Evolutionary conservation across 2,329 filamentous ascomycete genomes (phyloP).

Genomic region (Thelonectria discophora): DNA sequence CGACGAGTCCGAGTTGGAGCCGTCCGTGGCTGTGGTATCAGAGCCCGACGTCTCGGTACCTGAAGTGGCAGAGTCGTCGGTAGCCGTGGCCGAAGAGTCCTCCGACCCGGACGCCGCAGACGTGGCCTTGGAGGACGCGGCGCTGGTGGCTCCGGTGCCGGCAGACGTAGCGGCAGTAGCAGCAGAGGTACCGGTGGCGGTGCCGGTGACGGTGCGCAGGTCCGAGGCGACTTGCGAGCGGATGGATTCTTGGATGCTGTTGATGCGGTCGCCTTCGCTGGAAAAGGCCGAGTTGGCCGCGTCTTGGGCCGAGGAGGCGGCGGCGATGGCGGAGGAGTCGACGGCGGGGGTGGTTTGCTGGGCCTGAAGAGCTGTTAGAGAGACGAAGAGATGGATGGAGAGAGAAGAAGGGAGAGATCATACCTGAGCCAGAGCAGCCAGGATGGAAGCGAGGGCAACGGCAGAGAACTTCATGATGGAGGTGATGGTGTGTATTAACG

Average conservation of each 20-base stretch:
- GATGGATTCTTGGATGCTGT: constrained; percentile 5
- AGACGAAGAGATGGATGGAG: too few species aligned
- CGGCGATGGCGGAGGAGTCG: constrained; percentile 16
- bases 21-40: too few species aligned
- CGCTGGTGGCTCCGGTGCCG: constrained; percentile 41
- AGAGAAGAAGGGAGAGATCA: not conserved
- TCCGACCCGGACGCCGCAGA: constrained; percentile 32
- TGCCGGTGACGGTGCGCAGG: not conserved
- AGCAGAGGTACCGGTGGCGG: not conserved
- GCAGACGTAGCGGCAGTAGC: constrained; percentile 30
- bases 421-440: constrained; percentile 36
- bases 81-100: constrained; percentile 29
- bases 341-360: constrained; percentile 2
- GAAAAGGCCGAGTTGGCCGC: constrained; percentile 5
- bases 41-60: too few species aligned
- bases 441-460: constrained; percentile 39
- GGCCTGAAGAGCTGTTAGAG: too few species aligned
- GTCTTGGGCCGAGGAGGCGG: constrained; percentile 7
- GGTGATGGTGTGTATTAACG: constrained; percentile 19
- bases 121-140: constrained; percentile 26
- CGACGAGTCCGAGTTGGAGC: too few species aligned
- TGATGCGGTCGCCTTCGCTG: not conserved
- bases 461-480: constrained; percentile 49
- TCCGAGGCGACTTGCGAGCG: constrained; percentile 1
- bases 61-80: too few species aligned